A percentile compares a stretch with the other conserved stretches of the same genome.
phyloP scores from a whole-genome alignment of 805 yeast species.

The Tetrapisispora taiwanensis region DNA sequence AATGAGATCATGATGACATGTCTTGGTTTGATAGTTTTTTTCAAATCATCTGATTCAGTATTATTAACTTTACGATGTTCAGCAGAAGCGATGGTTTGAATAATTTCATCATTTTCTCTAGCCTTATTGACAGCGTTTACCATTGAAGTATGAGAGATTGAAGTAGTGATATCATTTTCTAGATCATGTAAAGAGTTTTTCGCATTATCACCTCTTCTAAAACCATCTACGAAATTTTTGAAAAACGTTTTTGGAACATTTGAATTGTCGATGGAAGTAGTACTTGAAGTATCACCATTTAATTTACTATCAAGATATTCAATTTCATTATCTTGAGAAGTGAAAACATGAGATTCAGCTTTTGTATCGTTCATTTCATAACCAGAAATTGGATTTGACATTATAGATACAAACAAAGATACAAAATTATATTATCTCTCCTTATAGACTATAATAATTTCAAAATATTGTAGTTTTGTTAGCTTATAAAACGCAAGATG shows the following conservation, averaged over 20 bases:
- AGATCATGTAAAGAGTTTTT: constrained; percentile 2
- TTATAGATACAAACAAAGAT: too few species aligned
- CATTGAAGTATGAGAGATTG: constrained; percentile 5
- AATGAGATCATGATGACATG: constrained; percentile 68
- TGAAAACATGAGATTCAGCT: constrained; percentile 1
- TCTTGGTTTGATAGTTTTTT: constrained; percentile 32
- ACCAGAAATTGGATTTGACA: constrained; percentile 3
- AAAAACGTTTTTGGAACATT: neutral
- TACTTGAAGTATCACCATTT: constrained; percentile 1
- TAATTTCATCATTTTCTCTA: constrained; percentile 2
- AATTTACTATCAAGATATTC: constrained; percentile 4
- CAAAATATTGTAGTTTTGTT: too few species aligned
- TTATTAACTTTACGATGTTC: constrained; percentile 25
- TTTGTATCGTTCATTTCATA: constrained; percentile 13
- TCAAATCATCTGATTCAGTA: constrained; percentile 28
- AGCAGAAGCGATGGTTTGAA: constrained; percentile 16
- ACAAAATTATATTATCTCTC: neutral
- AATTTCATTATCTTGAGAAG: constrained; percentile 3
- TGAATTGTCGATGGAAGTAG: neutral
- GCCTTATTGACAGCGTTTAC: constrained; percentile 1
- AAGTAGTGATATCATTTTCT: constrained; percentile 5
- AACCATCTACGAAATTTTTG: constrained; percentile 34
- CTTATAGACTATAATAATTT: neutral
- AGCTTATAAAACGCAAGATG: too few species aligned
- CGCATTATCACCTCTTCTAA: constrained; percentile 29